phyloP scores from a whole-genome alignment of 495 filamentous ascomycete species.

The Neurospora hispaniola region DNA sequence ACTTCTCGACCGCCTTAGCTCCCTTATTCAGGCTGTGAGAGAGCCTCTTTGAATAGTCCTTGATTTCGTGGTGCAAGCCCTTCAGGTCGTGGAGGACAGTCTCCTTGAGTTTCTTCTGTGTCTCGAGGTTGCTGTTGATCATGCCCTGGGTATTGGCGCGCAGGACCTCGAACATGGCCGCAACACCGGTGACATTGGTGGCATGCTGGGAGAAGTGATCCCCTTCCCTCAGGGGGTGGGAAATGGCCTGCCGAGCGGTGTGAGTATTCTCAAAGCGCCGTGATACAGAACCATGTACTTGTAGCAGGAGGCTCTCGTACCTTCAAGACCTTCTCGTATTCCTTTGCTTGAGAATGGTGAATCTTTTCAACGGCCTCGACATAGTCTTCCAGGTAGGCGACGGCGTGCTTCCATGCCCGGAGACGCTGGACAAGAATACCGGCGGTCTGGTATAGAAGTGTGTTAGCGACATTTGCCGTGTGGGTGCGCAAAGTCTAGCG shows the following conservation, averaged over 20 bases:
- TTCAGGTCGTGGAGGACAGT: constrained; percentile 79
- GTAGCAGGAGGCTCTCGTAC: constrained; percentile 26
- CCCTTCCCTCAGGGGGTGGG: constrained; percentile 72
- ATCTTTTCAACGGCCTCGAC: constrained; percentile 72
- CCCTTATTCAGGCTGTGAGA: constrained; percentile 72
- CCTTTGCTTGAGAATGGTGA: constrained; percentile 76
- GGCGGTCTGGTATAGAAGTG: constrained; percentile 42
- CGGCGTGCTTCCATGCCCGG: constrained; percentile 90
- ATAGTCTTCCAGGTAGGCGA: constrained; percentile 84
- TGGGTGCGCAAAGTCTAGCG: not conserved
- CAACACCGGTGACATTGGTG: constrained; percentile 69
- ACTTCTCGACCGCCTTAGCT: constrained; percentile 84
- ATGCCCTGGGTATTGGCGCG: constrained; percentile 84
- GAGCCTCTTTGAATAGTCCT: constrained; percentile 86
- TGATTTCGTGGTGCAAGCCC: constrained; percentile 89
- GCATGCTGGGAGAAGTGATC: constrained; percentile 82
- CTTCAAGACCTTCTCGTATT: constrained; percentile 92
- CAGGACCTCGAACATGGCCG: constrained; percentile 86
- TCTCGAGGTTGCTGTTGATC: constrained; percentile 75
- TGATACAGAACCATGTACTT: not conserved
- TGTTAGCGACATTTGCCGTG: not conserved
- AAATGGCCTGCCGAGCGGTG: constrained; percentile 51
- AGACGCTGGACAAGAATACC: constrained; percentile 74
- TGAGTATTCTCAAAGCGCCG: not conserved
- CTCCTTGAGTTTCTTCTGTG: constrained; percentile 75